phyloP scores from a whole-genome alignment of 805 yeast genomes.

The Lachancea nothofagi region DNA sequence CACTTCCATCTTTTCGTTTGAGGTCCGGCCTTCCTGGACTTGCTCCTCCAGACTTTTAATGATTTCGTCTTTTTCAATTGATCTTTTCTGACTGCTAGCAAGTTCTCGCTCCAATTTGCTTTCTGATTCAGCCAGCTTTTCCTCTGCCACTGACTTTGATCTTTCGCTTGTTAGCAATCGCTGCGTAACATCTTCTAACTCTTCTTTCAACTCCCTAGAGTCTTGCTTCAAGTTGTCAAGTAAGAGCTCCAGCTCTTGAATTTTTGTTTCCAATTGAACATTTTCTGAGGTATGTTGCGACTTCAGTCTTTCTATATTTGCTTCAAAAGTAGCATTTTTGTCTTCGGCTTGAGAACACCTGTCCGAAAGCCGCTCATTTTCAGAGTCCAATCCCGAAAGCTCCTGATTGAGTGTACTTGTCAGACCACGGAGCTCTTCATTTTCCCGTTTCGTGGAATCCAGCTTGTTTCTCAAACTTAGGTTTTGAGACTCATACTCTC shows the following conservation, averaged over 20 bases:
- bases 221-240: constrained; percentile 34
- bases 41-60: constrained; percentile 27
- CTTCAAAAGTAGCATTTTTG: constrained; percentile 37
- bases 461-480: constrained; percentile 32
- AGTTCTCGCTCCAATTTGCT: constrained; percentile 14
- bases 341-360: constrained; percentile 48
- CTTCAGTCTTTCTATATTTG: constrained; percentile 29
- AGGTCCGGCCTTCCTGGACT: constrained; percentile 21
- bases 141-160: constrained; percentile 12
- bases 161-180: constrained; percentile 17
- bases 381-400: constrained; percentile 44
- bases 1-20: constrained; percentile 11
- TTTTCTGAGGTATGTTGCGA: constrained; percentile 36
- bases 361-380: constrained; percentile 43
- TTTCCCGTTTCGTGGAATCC: constrained; percentile 32
- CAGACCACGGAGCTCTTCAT: constrained; percentile 31
- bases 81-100: constrained; percentile 15
- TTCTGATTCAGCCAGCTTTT: constrained; percentile 34
- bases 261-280: constrained; percentile 17
- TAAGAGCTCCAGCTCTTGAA: constrained; percentile 38
- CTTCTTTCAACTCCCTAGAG: constrained; percentile 32
- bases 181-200: constrained; percentile 34
- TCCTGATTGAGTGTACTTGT: constrained; percentile 38
- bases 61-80: constrained; percentile 24
- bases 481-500: constrained; percentile 42